These are phyloP conservation scores for Homolaphlyctis polyrhiza DNA, from an alignment of 371 early-diverging fungal species.

Conservation along the genomic window DNA sequence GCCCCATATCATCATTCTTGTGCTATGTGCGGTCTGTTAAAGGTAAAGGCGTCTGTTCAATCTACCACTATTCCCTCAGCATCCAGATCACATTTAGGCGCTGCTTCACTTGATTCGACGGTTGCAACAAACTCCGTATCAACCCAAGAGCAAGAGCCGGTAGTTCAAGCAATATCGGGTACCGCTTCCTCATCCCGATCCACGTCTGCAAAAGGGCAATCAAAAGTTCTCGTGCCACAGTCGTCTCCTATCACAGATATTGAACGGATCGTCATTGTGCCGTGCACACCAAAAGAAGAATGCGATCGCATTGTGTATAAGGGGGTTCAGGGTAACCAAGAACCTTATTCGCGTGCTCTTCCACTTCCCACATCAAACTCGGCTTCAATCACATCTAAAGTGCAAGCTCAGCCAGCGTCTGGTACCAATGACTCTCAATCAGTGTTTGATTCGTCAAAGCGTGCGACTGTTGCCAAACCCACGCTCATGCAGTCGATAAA, in stretches of 20 bases:
- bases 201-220: neutral
- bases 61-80: neutral
- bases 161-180: neutral
- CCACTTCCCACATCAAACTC: neutral
- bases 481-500: too few relatives aligned
- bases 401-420: neutral
- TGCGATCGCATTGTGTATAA: neutral
- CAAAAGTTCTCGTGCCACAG: neutral
- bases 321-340: neutral
- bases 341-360: neutral
- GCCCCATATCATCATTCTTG: too few relatives aligned
- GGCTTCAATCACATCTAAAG: neutral
- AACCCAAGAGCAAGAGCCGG: neutral
- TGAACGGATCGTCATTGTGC: neutral
- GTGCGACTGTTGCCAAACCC: neutral
- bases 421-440: neutral
- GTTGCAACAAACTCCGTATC: neutral
- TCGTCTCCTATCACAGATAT: neutral
- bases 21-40: too few relatives aligned
- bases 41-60: neutral
- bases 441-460: neutral
- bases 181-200: neutral
- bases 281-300: constrained; percentile 1
- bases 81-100: neutral
- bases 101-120: neutral